phyloP scores from a whole-genome alignment of 2,329 filamentous ascomycete species.

The Botrytis porri region DNA sequence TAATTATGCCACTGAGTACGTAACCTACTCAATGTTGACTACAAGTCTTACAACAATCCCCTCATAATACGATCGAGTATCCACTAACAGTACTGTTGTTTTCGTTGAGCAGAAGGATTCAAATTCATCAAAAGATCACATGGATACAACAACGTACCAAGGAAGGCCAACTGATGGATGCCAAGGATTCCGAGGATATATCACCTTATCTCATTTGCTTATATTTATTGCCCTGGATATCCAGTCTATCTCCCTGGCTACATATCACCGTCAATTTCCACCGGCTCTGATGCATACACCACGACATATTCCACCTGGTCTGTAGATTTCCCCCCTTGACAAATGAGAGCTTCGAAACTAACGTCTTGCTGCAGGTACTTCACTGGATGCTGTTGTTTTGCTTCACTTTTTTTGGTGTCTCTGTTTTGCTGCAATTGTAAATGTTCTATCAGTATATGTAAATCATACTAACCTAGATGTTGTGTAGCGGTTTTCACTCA shows the following conservation, averaged over 20 bases:
- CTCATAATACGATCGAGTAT: constrained; percentile 28
- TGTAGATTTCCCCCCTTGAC: constrained; percentile 24
- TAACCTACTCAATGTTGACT: constrained; percentile 34
- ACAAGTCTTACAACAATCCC: constrained; percentile 31
- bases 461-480: constrained; percentile 38
- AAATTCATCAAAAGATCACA: not conserved
- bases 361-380: constrained; percentile 26
- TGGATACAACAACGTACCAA: constrained; percentile 7
- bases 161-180: constrained; percentile 8
- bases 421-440: constrained; percentile 21
- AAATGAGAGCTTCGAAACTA: constrained; percentile 22
- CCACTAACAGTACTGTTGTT: constrained; percentile 33
- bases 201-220: constrained; percentile 15
- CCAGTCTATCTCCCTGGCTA: not conserved
- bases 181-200: constrained; percentile 11
- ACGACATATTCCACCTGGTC: constrained; percentile 24
- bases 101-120: constrained; percentile 30
- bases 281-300: not conserved
- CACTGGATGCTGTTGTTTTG: constrained; percentile 26
- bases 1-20: constrained; percentile 37
- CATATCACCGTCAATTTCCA: not conserved
- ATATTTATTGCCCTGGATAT: constrained; percentile 12
- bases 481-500: constrained; percentile 35
- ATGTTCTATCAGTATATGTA: constrained; percentile 31
- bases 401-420: constrained; percentile 4